Percentiles rank a stretch among this genome's conserved stretches.
Evolutionary conservation across 2,329 filamentous ascomycete genomes (phyloP).

Genomic region (Mariannaea sp.): DNA sequence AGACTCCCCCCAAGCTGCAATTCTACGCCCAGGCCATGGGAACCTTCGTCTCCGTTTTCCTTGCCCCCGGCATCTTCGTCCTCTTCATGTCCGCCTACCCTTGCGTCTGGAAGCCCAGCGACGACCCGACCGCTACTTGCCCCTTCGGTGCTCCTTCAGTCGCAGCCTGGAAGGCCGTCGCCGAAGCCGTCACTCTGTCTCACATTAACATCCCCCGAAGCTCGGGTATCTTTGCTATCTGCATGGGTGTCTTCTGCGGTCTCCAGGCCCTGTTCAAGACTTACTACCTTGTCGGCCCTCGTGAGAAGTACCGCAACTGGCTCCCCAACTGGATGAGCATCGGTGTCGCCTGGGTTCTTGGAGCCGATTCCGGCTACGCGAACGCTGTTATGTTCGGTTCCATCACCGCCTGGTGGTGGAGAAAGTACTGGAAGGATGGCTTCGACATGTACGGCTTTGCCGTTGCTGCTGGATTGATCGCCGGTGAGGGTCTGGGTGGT

Average conservation of each 20-base stretch:
- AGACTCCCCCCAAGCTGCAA: constrained; percentile 67
- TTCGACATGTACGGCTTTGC: constrained; percentile 64
- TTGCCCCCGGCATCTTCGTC: constrained; percentile 70
- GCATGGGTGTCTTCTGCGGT: constrained; percentile 56
- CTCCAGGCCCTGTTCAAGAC: constrained; percentile 59
- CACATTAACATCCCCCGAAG: constrained; percentile 59
- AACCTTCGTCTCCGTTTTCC: constrained; percentile 66
- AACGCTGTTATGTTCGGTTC: constrained; percentile 63
- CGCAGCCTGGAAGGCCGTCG: constrained; percentile 68
- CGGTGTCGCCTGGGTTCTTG: constrained; percentile 63
- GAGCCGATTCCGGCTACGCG: constrained; percentile 57
- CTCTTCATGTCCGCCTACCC: constrained; percentile 72
- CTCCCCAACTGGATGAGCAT: constrained; percentile 68
- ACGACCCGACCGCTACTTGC: constrained; percentile 48
- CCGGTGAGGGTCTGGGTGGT: constrained; percentile 66
- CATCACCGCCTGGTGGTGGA: constrained; percentile 58
- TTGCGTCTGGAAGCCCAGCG: constrained; percentile 61
- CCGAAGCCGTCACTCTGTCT: constrained; percentile 62
- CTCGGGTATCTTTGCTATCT: constrained; percentile 61
- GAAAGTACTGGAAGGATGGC: constrained; percentile 52
- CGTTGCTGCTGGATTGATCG: constrained; percentile 64
- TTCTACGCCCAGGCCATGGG: constrained; percentile 69
- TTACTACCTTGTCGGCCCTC: constrained; percentile 56
- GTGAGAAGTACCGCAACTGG: constrained; percentile 60
- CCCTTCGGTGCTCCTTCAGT: constrained; percentile 67